These are phyloP conservation scores for Goffeauzyma gilvescens DNA, from an alignment of 768 basidiomycete species.

Conservation along the genomic window DNA sequence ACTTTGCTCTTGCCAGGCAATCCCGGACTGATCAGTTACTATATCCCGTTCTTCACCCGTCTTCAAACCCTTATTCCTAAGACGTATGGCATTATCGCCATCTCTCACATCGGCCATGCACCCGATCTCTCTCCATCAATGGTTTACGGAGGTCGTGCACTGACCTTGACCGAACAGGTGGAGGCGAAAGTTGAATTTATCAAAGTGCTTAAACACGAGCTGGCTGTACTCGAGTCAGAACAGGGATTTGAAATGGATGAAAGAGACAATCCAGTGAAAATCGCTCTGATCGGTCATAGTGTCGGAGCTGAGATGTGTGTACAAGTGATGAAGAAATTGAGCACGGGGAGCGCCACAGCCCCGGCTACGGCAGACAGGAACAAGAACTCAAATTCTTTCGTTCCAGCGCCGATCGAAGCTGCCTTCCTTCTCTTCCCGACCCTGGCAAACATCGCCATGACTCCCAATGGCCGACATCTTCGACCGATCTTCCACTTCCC, in stretches of 20 bases:
- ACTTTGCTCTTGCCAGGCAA: slow-evolving; percentile 31
- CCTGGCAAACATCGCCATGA: slow-evolving; percentile 43
- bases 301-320: slow-evolving; percentile 52
- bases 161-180: slow-evolving; percentile 39
- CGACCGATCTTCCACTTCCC: slow-evolving; percentile 38
- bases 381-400: background rate
- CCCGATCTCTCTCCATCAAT: slow-evolving; percentile 35
- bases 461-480: slow-evolving; percentile 46
- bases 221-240: slow-evolving; percentile 15
- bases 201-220: slow-evolving; percentile 24
- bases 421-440: slow-evolving; percentile 54
- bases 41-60: slow-evolving; percentile 44
- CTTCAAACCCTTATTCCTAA: slow-evolving; percentile 43
- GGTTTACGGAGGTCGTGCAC: slow-evolving; percentile 20
- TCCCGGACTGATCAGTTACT: slow-evolving; percentile 50
- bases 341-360: no score
- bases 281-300: slow-evolving; percentile 39
- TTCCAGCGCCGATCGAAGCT: slow-evolving; percentile 33
- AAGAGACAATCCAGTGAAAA: no score
- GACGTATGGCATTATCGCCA: slow-evolving; percentile 37
- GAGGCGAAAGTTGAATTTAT: slow-evolving; percentile 42
- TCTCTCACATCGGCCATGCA: slow-evolving; percentile 45
- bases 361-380: no score
- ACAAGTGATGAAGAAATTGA: slow-evolving; percentile 36
- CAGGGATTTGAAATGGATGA: background rate